Conservation (phyloP, 768 basidiomycete genomes). For the Leucosporidium scottii region DNA sequence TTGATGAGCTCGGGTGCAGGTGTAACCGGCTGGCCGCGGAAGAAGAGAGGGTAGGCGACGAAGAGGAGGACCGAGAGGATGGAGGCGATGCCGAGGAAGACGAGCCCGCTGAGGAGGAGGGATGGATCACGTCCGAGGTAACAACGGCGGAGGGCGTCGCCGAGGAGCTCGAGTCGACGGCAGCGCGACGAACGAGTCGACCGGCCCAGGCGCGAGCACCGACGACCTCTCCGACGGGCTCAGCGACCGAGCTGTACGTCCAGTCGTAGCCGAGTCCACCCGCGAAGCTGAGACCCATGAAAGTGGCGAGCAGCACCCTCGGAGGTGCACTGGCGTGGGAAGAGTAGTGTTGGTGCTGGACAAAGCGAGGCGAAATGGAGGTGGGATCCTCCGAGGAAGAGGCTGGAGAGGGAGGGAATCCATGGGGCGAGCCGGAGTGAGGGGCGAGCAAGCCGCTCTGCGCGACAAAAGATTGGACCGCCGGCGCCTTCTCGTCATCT, state of each 20-base stretch:
- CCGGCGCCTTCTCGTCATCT: slow-evolving; percentile 51
- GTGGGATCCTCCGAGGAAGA: slow-evolving; percentile 12
- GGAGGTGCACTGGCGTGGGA: slow-evolving; percentile 4
- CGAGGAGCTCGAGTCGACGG: not conserved
- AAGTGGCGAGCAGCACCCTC: slow-evolving; percentile 30
- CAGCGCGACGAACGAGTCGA: slow-evolving; percentile 18
- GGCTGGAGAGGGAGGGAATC: slow-evolving; percentile 26
- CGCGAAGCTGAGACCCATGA: slow-evolving; percentile 35
- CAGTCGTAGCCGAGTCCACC: slow-evolving; percentile 33
- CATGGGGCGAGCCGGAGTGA: slow-evolving; percentile 13
- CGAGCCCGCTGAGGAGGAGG: slow-evolving; percentile 31
- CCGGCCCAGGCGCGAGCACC: slow-evolving; percentile 18
- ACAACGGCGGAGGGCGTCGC: not conserved
- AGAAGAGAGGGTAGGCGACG: slow-evolving; percentile 18
- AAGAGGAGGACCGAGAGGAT: slow-evolving; percentile 15
- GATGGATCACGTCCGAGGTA: slow-evolving; percentile 17
- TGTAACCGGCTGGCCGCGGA: not conserved
- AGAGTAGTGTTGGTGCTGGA: not conserved
- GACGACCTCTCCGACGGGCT: not conserved
- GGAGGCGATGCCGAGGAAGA: slow-evolving; percentile 25
- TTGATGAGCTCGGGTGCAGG: not conserved
- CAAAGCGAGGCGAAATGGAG: slow-evolving; percentile 13
- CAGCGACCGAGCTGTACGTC: slow-evolving; percentile 16
- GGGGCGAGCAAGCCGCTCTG: slow-evolving; percentile 15
- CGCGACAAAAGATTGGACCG: too few species aligned